These are phyloP conservation scores for Chrysoporthe austroafricana DNA, from an alignment of 2,329 filamentous ascomycete species.

Conservation along the genomic window DNA sequence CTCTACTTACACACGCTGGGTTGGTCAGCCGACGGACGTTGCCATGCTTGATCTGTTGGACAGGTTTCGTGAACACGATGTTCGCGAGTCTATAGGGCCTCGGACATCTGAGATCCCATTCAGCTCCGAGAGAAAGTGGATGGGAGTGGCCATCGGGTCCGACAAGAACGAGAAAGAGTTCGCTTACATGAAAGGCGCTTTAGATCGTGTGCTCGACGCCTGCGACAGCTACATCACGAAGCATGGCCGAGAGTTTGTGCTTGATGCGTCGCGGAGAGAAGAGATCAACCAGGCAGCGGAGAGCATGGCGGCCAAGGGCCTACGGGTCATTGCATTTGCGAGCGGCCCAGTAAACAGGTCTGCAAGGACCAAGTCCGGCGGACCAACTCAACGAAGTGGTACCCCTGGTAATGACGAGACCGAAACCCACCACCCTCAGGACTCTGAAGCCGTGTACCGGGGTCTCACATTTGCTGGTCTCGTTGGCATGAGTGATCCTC, in stretches of 20 bases:
- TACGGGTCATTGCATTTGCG: slow-evolving; percentile 90
- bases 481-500: slow-evolving; percentile 97
- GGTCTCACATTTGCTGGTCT: slow-evolving; percentile 88
- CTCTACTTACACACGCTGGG: slow-evolving; percentile 80
- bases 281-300: slow-evolving; percentile 81
- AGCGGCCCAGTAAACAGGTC: slow-evolving; percentile 70
- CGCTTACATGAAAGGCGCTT: slow-evolving; percentile 93
- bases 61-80: slow-evolving; percentile 87
- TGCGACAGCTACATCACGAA: slow-evolving; percentile 90
- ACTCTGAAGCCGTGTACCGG: slow-evolving; percentile 73
- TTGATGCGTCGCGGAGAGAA: slow-evolving; percentile 76
- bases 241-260: slow-evolving; percentile 82
- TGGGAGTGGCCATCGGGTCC: slow-evolving; percentile 86
- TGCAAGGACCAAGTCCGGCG: slow-evolving; percentile 45
- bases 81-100: slow-evolving; percentile 81
- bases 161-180: slow-evolving; percentile 71
- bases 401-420: slow-evolving; percentile 51
- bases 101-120: slow-evolving; percentile 89
- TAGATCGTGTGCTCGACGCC: slow-evolving; percentile 82
- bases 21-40: slow-evolving; percentile 95
- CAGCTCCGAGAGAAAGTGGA: slow-evolving; percentile 98
- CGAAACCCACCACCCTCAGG: slow-evolving; percentile 48
- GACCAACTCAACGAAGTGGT: slow-evolving; percentile 50
- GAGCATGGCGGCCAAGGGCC: slow-evolving; percentile 83
- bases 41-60: slow-evolving; percentile 95